A percentile compares a stretch with the other conserved stretches of the same genome.
These are phyloP conservation scores for Hanseniaspora gamundiae DNA, from an alignment of 1,139 yeast genomes.

Conservation along the genomic window DNA sequence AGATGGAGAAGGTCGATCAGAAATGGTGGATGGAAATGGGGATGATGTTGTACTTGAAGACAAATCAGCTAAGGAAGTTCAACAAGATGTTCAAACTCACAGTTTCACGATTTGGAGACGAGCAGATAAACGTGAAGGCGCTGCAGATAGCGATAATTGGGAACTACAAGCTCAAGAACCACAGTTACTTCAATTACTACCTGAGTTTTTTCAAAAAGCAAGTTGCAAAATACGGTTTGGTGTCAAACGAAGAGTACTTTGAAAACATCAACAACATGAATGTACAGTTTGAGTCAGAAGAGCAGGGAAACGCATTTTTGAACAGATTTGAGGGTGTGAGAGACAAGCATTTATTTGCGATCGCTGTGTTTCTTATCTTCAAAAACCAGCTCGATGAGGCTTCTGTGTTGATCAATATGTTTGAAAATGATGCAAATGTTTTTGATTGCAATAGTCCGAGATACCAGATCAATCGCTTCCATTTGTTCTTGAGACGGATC, in stretches of 20 bases:
- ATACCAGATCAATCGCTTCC: neutral
- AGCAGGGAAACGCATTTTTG: conserved; percentile 18
- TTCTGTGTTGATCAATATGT: conserved; percentile 10
- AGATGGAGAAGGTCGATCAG: conserved; percentile 19
- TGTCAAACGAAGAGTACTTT: neutral
- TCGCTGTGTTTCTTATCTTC: conserved; percentile 15
- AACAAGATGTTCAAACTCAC: conserved; percentile 14
- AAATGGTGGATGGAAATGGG: conserved; percentile 31
- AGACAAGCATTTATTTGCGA: conserved; percentile 13
- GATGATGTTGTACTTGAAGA: conserved; percentile 22
- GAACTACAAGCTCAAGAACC: conserved; percentile 9
- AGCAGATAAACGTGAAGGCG: conserved; percentile 16
- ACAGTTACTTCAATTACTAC: neutral
- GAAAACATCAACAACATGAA: neutral
- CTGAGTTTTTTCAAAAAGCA: neutral
- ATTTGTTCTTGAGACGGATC: neutral
- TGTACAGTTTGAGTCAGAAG: conserved; percentile 13
- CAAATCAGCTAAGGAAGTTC: conserved; percentile 23
- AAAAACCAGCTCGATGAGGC: conserved; percentile 11
- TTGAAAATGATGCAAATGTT: conserved; percentile 1
- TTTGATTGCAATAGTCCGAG: neutral
- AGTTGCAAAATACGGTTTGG: neutral
- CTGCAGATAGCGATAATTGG: conserved; percentile 17
- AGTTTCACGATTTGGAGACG: conserved; percentile 12
- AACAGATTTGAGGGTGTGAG: conserved; percentile 13